Evolutionary conservation across 2,329 filamentous ascomycete genomes (phyloP).

Genomic region (Thermomyces lanuginosus): DNA sequence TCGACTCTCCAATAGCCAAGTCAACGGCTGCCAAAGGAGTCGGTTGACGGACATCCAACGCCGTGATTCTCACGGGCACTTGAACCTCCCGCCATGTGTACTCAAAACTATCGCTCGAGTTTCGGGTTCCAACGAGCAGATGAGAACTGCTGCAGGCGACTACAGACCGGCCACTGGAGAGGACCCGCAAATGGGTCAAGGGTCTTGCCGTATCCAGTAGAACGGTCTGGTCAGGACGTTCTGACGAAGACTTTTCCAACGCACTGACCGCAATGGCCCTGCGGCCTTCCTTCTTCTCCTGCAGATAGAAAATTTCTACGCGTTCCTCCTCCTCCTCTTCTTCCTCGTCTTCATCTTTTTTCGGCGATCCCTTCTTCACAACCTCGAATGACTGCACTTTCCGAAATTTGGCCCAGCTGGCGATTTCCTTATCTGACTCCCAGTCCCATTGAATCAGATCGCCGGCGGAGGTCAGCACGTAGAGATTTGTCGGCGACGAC

Average conservation of each 20-base stretch:
- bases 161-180: conserved; percentile 18
- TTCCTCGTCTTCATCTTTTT: conserved; percentile 10
- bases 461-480: conserved; percentile 36
- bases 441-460: conserved; percentile 44
- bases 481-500: conserved; percentile 35
- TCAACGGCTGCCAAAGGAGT: conserved; percentile 40
- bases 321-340: too few relatives aligned
- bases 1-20: conserved; percentile 58
- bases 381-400: conserved; percentile 19
- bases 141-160: conserved; percentile 24
- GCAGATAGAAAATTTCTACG: conserved; percentile 25
- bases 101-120: conserved; percentile 18
- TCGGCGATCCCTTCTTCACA: too few relatives aligned
- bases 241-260: conserved; percentile 7
- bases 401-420: conserved; percentile 27
- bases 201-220: conserved; percentile 16
- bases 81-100: conserved; percentile 40
- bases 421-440: conserved; percentile 30
- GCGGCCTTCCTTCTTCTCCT: conserved; percentile 22
- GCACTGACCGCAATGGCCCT: conserved; percentile 17
- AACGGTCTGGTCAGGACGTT: conserved; percentile 7
- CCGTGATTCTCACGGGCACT: conserved; percentile 47
- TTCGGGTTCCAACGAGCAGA: conserved; percentile 44
- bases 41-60: conserved; percentile 45
- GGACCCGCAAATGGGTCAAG: conserved; percentile 16